Percentiles rank a stretch among this genome's conserved stretches.
phyloP scores from a whole-genome alignment of 805 yeast genomes.

The Wickerhamiella azyma region DNA sequence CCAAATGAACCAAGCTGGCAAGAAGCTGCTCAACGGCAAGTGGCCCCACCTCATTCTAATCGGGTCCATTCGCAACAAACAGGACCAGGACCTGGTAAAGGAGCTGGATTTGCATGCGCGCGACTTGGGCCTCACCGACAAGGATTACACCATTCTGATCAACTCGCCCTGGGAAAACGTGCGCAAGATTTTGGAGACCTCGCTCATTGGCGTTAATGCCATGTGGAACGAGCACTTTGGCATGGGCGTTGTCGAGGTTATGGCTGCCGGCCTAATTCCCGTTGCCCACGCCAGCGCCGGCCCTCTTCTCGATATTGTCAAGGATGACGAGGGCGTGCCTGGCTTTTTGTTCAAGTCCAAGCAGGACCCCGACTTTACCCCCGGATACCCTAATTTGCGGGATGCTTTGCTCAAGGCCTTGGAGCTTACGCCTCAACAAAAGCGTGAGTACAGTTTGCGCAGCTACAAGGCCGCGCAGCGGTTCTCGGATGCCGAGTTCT shows the following conservation, averaged over 20 bases:
- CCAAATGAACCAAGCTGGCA: slow-evolving; percentile 27
- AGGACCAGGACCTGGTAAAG: slow-evolving; percentile 49
- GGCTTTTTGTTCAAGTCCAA: slow-evolving; percentile 70
- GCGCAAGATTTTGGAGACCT: slow-evolving; percentile 35
- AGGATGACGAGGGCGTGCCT: slow-evolving; percentile 34
- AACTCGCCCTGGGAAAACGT: slow-evolving; percentile 65
- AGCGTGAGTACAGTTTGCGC: slow-evolving; percentile 31
- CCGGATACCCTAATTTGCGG: slow-evolving; percentile 35
- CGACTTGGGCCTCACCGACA: slow-evolving; percentile 31
- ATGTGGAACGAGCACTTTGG: slow-evolving; percentile 99
- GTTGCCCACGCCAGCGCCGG: slow-evolving; percentile 93
- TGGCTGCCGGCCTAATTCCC: slow-evolving; percentile 76
- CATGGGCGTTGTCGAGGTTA: slow-evolving; percentile 87
- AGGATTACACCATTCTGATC: slow-evolving; percentile 40
- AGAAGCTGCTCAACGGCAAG: slow-evolving; percentile 14
- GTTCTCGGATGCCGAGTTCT: slow-evolving; percentile 52
- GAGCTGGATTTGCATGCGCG: slow-evolving; percentile 33
- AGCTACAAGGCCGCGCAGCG: slow-evolving; percentile 32
- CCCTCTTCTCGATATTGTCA: slow-evolving; percentile 76
- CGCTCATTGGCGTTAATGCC: slow-evolving; percentile 74
- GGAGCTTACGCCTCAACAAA: slow-evolving; percentile 27
- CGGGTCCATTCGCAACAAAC: slow-evolving; percentile 68
- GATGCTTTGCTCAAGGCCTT: slow-evolving; percentile 35
- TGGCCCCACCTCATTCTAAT: slow-evolving; percentile 53
- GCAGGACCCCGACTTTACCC: slow-evolving; percentile 54